These are phyloP conservation scores for Crithidia brevicula DNA, from an alignment of 208 protist species.

Conservation along the genomic window DNA sequence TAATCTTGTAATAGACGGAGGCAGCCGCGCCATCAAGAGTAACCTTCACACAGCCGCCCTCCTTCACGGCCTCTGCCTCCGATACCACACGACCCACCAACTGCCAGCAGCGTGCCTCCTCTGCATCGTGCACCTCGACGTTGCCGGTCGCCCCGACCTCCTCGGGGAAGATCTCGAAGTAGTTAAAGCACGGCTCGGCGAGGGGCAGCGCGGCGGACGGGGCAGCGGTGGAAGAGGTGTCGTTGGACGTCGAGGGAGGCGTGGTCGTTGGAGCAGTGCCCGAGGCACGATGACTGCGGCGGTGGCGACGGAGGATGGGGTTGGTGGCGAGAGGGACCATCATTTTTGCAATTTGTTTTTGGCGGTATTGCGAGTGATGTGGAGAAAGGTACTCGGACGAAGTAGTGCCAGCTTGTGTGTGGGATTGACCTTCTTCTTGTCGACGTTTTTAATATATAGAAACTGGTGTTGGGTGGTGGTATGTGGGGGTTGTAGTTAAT, in stretches of 20 bases:
- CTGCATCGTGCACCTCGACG: not conserved
- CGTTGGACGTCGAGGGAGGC: not conserved
- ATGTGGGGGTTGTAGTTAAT: not conserved
- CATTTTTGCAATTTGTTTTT: not conserved
- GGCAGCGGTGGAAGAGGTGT: not conserved
- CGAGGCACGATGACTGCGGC: not conserved
- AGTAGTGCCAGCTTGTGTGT: too few species aligned
- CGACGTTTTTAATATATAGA: too few species aligned
- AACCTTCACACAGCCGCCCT: constrained; percentile 18
- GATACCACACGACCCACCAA: constrained; percentile 6
- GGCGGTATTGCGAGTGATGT: too few species aligned
- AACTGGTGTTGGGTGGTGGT: not conserved
- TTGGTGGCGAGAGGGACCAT: not conserved
- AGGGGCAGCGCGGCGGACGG: not conserved
- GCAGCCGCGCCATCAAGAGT: not conserved
- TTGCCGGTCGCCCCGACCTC: constrained; percentile 6
- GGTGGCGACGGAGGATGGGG: not conserved
- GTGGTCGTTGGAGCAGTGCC: not conserved
- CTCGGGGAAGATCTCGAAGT: constrained; percentile 8
- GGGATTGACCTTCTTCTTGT: too few species aligned
- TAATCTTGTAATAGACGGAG: constrained; percentile 9
- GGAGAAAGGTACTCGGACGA: too few species aligned
- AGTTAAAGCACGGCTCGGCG: constrained; percentile 9
- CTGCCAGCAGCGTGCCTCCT: constrained; percentile 5
- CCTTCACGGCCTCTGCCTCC: not conserved